Conservation (phyloP, 2,329 filamentous ascomycete genomes). For the Alternaria sp. region DNA sequence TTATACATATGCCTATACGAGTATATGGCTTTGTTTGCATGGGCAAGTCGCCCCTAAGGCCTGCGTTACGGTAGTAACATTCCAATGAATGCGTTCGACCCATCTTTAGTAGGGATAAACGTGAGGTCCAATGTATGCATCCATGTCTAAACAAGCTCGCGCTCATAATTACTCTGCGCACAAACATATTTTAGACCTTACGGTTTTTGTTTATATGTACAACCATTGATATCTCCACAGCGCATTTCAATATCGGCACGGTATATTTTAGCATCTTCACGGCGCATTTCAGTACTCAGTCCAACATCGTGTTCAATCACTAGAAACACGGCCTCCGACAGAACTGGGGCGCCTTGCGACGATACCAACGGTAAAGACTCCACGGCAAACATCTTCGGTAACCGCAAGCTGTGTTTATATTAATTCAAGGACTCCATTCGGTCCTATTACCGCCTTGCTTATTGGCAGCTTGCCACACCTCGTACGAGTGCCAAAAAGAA, state of each 20-base stretch:
- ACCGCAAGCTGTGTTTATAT: neutral
- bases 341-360: neutral
- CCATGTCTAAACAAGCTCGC: neutral
- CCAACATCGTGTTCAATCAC: neutral
- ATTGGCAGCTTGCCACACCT: neutral
- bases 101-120: neutral
- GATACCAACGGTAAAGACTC: neutral
- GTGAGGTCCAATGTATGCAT: neutral
- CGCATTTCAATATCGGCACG: neutral
- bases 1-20: constrained; percentile 12
- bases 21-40: constrained; percentile 7
- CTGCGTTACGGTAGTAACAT: neutral
- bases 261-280: neutral
- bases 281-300: neutral
- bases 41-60: constrained; percentile 3
- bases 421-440: neutral
- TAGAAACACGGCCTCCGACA: neutral
- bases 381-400: constrained; percentile 4
- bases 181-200: too few relatives aligned
- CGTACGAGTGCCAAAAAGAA: neutral
- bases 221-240: neutral
- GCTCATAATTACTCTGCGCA: too few relatives aligned
- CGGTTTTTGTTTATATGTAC: too few relatives aligned
- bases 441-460: neutral
- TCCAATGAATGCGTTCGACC: neutral